Evolutionary conservation across 2,329 filamentous ascomycete genomes (phyloP), one percentile per base, ranked within the genome.

Genomic region (Trichoderma simmonsii): DNA sequence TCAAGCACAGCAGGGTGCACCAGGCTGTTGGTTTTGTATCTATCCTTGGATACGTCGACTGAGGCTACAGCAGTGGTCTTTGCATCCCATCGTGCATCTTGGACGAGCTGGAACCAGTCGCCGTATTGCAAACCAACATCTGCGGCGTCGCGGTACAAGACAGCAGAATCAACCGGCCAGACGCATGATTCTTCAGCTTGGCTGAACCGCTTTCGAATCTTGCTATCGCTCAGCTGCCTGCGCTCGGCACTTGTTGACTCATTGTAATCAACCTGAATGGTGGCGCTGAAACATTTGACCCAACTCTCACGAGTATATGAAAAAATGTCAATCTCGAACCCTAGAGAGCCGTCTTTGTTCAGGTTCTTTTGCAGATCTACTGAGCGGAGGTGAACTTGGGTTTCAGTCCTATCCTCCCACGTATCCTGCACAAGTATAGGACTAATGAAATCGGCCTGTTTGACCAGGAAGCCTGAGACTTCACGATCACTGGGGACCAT

Each of bases 1-100:
- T 84, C 82, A 4, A 84, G 74, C 7, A 83, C 75, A 12, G 79
- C 78, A 1, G 82, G 82, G 68, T 84, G 82, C 15, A 82, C 77
- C 8, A 81, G 72, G 43, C 70, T 68, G 8, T 32, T 51, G 15
- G 62, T 81, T 77, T n/a, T 67, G 71, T 6, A 56, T 36, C 48
- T 54, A 14, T 59, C 63, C 28, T 32, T 43, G 30, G 63, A 61
- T 3, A 56, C 39, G 15, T 73, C 61, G 32, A 73, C 48, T 21
- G 54, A 48, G 18, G 70, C 65, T 4, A 70, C 28, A 0, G 72
- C 57, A 26, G 34, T 61, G 4, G 48, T 34, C 3, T 34, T 34
- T 4, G n/a, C 21, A 18, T 71, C 62, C 64, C 60, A 70, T 7
- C 34, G 5, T 4, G 63, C 39, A n/a, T 70, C 72, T 32, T 56